phyloP scores from a whole-genome alignment of 23 red algal genomes.

The Gracilaria vermiculophylla region DNA sequence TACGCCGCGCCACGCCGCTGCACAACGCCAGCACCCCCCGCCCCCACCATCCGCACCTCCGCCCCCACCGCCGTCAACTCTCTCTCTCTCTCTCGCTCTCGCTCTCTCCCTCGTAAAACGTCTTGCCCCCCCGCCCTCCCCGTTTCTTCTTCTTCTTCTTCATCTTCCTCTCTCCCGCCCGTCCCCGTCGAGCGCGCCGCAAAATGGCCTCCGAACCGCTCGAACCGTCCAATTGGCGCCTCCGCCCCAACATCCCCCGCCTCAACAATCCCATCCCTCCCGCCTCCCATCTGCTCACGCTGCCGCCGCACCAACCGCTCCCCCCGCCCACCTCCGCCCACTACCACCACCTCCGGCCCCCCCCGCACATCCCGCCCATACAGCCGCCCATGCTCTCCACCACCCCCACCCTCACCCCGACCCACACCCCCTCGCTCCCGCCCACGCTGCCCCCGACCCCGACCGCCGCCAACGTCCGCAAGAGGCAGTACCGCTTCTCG shows the following conservation, averaged over 20 bases:
- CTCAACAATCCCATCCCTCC: background rate
- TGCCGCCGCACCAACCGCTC: background rate
- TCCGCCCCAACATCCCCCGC: background rate
- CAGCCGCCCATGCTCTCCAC: background rate
- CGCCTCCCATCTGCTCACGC: background rate
- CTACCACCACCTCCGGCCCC: background rate
- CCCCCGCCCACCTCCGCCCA: background rate
- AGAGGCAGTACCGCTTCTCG: conserved; percentile 57
- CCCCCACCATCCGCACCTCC: background rate
- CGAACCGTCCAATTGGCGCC: conserved; percentile 1
- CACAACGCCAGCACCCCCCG: too few relatives aligned
- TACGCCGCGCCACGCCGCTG: too few relatives aligned
- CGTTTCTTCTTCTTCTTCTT: background rate
- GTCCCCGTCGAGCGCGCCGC: background rate
- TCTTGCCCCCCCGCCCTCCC: background rate
- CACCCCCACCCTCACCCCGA: background rate
- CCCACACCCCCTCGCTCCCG: background rate
- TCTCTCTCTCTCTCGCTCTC: background rate
- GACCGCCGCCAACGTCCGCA: background rate
- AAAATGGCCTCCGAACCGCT: background rate
- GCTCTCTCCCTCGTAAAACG: background rate
- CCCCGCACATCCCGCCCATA: background rate
- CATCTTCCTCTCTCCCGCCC: background rate
- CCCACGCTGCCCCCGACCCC: background rate
- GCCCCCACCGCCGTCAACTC: background rate